phyloP scores from a whole-genome alignment of 106 monocot species.

The Amphibolis antarctica region DNA sequence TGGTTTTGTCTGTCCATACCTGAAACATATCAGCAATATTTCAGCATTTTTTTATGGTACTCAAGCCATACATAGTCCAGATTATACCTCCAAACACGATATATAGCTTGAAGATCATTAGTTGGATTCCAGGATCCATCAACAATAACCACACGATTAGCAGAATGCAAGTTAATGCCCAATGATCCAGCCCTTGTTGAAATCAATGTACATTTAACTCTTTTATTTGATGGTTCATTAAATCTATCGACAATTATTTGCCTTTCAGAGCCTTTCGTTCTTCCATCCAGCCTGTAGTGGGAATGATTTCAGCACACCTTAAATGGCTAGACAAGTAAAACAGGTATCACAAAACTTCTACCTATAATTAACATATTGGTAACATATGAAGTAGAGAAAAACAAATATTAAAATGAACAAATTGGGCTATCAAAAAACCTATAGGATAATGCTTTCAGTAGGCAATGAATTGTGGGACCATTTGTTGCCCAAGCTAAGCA shows the following conservation, averaged over 20 bases:
- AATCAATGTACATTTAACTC: constrained; percentile 84
- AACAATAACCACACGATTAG: constrained; percentile 86
- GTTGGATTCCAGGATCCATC: constrained; percentile 99
- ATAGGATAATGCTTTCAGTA: no score
- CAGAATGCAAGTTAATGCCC: constrained; percentile 92
- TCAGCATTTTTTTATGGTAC: neutral
- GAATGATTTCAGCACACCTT: neutral
- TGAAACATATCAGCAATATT: constrained; percentile 16
- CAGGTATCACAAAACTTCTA: neutral
- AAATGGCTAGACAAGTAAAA: neutral
- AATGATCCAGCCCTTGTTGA: constrained; percentile 94
- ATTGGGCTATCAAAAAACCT: neutral
- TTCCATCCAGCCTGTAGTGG: constrained; percentile 78
- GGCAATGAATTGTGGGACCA: no score
- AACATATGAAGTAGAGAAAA: neutral
- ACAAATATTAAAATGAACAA: neutral
- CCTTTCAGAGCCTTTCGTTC: constrained; percentile 69
- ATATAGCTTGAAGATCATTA: constrained; percentile 92
- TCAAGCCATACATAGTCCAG: neutral
- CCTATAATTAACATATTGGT: neutral
- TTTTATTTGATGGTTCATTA: constrained; percentile 71
- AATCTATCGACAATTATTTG: constrained; percentile 92
- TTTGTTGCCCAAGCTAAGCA: no score
- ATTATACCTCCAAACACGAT: constrained; percentile 85
- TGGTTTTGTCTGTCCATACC: constrained; percentile 92